Percentiles rank a stretch among this genome's conserved stretches.
These are phyloP conservation scores for Apiospora hydei DNA, from an alignment of 2,329 filamentous ascomycete genomes.

Conservation along the genomic window DNA sequence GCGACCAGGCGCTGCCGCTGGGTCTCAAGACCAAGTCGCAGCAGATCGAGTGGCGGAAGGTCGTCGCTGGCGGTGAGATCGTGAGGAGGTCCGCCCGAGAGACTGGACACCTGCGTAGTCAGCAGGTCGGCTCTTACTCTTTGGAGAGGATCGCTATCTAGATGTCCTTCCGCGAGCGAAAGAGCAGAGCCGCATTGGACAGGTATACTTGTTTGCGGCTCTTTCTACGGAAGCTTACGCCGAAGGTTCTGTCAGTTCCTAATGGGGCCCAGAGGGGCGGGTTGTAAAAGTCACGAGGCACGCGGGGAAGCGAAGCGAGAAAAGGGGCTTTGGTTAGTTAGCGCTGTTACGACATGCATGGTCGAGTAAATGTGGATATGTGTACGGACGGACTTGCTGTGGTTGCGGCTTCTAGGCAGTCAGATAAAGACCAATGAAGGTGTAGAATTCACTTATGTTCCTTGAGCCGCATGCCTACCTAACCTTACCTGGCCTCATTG, in stretches of 20 bases:
- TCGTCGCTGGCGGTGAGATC: conserved; percentile 74
- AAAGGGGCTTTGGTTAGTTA: background rate
- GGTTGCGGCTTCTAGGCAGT: background rate
- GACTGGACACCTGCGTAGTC: conserved; percentile 78
- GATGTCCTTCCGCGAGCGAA: background rate
- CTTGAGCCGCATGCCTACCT: conserved; percentile 1
- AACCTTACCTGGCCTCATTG: background rate
- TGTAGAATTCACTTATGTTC: background rate
- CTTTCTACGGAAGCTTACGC: background rate
- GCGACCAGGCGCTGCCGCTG: conserved; percentile 67
- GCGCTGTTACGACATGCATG: background rate
- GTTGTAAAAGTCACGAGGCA: background rate
- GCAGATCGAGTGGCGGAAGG: conserved; percentile 60
- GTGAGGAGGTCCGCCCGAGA: conserved; percentile 74
- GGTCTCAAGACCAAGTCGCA: conserved; percentile 69
- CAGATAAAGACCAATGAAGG: background rate
- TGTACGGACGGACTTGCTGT: background rate
- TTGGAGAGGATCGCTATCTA: conserved; percentile 78
- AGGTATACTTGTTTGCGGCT: background rate
- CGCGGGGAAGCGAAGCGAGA: background rate
- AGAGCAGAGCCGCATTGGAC: background rate
- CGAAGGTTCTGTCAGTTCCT: background rate
- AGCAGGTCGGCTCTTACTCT: conserved; percentile 82
- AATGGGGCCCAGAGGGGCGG: background rate
- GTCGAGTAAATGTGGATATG: background rate